Percentiles rank a stretch among this genome's conserved stretches.
Evolutionary conservation across 2,329 filamentous ascomycete genomes (phyloP).

Genomic region (Paraconiothyrium sp.): DNA sequence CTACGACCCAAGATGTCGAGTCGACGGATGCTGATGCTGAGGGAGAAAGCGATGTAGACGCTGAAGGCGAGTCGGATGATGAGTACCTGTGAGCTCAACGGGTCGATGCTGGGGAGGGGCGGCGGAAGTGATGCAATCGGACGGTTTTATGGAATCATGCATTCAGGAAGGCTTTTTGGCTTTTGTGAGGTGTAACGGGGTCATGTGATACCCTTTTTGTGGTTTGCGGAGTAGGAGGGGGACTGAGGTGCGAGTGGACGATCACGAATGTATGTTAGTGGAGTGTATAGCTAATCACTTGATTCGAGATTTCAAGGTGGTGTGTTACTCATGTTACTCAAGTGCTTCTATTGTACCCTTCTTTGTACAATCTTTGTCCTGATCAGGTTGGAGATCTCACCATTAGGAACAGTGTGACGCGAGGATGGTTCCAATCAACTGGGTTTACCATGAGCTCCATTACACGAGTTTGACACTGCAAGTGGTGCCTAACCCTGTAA

Average conservation of each 20-base stretch:
- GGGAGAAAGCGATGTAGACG: slow-evolving; percentile 28
- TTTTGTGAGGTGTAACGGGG: too few relatives aligned
- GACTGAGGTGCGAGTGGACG: not conserved
- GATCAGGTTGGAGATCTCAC: too few relatives aligned
- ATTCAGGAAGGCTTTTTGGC: too few relatives aligned
- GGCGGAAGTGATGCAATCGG: not conserved
- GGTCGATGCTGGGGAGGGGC: not conserved
- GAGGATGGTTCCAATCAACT: too few relatives aligned
- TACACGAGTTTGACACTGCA: too few relatives aligned
- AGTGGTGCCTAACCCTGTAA: too few relatives aligned
- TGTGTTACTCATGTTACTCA: not conserved
- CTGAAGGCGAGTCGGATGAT: slow-evolving; percentile 36
- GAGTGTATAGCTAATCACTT: not conserved
- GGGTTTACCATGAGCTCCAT: too few relatives aligned
- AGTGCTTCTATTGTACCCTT: too few relatives aligned
- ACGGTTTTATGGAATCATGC: not conserved
- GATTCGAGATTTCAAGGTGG: too few relatives aligned
- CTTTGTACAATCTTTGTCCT: too few relatives aligned
- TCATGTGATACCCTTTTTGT: too few relatives aligned
- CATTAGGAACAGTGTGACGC: too few relatives aligned
- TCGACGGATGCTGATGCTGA: slow-evolving; percentile 25
- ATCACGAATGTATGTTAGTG: not conserved
- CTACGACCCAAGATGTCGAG: slow-evolving; percentile 17
- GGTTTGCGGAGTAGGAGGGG: not conserved
- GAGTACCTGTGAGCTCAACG: slow-evolving; percentile 11